Base-by-base conservation (phyloP, 805 yeast genomes). In the Blastobotrys americana region DNA sequence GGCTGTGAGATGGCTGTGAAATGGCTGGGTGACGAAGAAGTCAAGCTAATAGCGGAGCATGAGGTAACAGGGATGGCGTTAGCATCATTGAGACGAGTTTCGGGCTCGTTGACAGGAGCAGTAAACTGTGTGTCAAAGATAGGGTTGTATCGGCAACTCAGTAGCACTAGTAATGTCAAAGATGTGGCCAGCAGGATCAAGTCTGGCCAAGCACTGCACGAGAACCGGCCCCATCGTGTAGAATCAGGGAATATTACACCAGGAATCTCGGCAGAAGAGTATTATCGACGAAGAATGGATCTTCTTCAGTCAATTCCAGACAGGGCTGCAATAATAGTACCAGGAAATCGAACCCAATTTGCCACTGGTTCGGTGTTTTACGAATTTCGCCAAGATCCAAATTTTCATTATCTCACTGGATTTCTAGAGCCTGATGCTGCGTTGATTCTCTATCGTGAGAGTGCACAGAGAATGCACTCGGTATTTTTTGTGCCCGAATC, bases 351-450 rank as follows among this genome's bases (percentile, higher is more conserved):
- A 33, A 69, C 82, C 6, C 84, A 85, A 59, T 87, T 70, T 63
- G 85, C 95, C 6, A 80, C 96, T 0, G 96, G 96, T 0, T 77
- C 90, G 6, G 97, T 90, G 1, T 93, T 93, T 56, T 80, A 89
- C 59, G 83, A 84, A 33, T 93, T 93, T 59, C 94, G 90, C 58
- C 99, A 93, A 65, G 83, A 89, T 59, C 90, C 84, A 43, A 88
- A 93, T 59, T 69, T 93, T 17, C 89, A 68, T 64, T 90, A 90
- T 61, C 64, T 90, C 48, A 82, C 95, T 1, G 97, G 97, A 2
- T 88, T 94, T 86, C 74, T 84, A 49, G 97, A 89, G 58, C 96
- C 97, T 2, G 82, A 84, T 52, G 77, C 94, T 0, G 59, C 62
- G 74, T 81, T 49, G 75, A 77, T 50, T 61, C 78, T 35, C 65